Evolutionary conservation across 257 asterid species (phyloP).

Genomic region (Solanum piurae): DNA sequence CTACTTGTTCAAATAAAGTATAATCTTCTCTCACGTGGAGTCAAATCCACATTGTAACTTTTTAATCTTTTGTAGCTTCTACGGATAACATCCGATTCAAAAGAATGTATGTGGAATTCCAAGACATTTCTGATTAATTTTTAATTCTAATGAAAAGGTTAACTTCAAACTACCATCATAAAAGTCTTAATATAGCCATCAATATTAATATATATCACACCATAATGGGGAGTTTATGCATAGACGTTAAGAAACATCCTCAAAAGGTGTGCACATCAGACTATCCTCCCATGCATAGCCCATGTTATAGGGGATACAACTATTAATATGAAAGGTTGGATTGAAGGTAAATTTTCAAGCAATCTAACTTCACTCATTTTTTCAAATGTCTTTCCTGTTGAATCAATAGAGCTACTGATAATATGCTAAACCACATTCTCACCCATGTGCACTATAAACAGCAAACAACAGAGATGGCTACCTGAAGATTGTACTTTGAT

Average conservation of each 20-base stretch:
- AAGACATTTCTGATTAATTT: background rate
- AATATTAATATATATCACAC: background rate
- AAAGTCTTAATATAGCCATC: background rate
- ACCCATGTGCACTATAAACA: background rate
- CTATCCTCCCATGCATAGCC: background rate
- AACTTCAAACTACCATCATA: background rate
- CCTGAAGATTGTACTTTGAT: conserved; percentile 81
- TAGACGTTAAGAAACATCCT: background rate
- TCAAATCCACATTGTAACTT: background rate
- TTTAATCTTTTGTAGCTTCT: background rate
- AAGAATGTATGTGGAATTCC: background rate
- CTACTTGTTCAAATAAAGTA: background rate
- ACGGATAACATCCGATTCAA: background rate
- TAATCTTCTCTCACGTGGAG: background rate
- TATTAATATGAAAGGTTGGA: background rate
- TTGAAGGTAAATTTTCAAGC: background rate
- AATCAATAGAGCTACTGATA: background rate
- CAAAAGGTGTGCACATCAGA: background rate
- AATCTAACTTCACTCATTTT: background rate
- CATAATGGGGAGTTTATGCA: background rate
- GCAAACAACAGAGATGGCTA: conserved; percentile 6
- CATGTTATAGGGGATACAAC: background rate
- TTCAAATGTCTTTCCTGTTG: background rate
- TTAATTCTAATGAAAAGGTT: background rate
- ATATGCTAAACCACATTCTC: background rate